Evolutionary conservation across 2,329 filamentous ascomycete species (phyloP), one percentile per base, ranked within the genome.

Genomic region (Paracoccidioides lutzii): DNA sequence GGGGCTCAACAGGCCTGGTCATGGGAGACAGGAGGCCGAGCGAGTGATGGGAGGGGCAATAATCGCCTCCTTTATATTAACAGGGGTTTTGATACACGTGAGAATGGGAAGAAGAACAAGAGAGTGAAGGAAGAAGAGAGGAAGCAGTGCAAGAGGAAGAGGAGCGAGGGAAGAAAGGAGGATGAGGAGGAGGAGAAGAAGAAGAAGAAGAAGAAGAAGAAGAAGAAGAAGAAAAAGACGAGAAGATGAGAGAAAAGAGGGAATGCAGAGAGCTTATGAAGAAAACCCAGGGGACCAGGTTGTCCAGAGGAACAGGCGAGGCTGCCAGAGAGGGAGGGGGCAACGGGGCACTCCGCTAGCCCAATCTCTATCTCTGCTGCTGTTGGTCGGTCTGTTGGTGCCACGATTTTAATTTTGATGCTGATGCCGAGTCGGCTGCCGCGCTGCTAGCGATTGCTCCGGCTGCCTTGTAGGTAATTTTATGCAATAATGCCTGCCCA

Each of bases 61-160:
- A 22, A 22, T 22, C 22, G 22, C 22, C 22, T 22, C 22, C 22
- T 22, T 22, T 22, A 22, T 22, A 22, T 22, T 22, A 22, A 22
- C 22, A 22, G 22, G 22, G 22, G 22, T 22, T 22, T 22, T 22
- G 53, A 51, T 53, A 58, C 43, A 55, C 52, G 55, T 58, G 57
- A 57, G 59, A 57, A 59, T n/a, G 61, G 64, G 66, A 66, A 64
- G 59, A 63, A 62, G 51, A 57, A n/a, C n/a, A n/a, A n/a, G n/a
- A n/a, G n/a, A n/a, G n/a, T n/a, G n/a, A n/a, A n/a, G n/a, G n/a
- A n/a, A n/a, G n/a, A n/a, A n/a, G n/a, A 52, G 32, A 42, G 14
- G 44, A 14, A 46, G 32, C 40, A 43, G 22, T 45, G 32, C 50
- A 6, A 42, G 50, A 52, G 28, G n/a, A 5, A 33, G 57, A 46